Evolutionary conservation across 306 rosid species (phyloP), one percentile per base, ranked within the genome.

Genomic region (Pyrus communis): DNA sequence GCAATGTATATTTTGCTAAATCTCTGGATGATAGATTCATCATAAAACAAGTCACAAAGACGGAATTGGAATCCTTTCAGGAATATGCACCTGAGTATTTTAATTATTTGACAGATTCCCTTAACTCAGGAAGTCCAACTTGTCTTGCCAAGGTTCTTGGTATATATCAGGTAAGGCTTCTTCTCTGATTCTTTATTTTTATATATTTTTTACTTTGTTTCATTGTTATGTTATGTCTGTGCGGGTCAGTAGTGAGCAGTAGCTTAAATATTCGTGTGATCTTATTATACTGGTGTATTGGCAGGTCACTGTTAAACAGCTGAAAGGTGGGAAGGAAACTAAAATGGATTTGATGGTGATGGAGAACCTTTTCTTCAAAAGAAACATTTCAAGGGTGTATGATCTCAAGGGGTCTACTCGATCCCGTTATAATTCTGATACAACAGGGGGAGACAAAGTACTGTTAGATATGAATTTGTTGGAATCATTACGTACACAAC

Each of bases 331-430:
- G 28, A 96, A 87, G 84, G 99, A 96, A 82, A 91, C 92, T 51
- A 96, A 87, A 79, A 89, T 91, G 85, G 98, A 96, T 81, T 61
- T 96, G 85, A 92, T 96, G 94, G 93, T 96, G 79, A 93, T 96
- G 98, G 99, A 96, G 85, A 96, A 96, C 87, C 94, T 96, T 43
- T 96, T 96, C 84, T 96, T 87, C 79, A 91, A 85, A 82, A 93
- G 99, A 82, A 89, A 71, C 12, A 91, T 96, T 78, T 85, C 96
- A 7, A 89, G 89, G 87, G 90, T 96, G 18, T 96, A 96, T 71
- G 99, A 96, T 88, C 98, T 96, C 4, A 96, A 96, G 85, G 99
- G 99, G 65, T 96, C 99, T 43, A 88, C 93, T 69, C 92, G 99
- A 76, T 87, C 96, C n/a, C 88, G 99, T 70, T 96, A 93, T 85